A percentile compares a stretch with the other conserved stretches of the same genome.
Conservation (phyloP, 257 asterid genomes). For the Ocimum tenuiflorum region DNA sequence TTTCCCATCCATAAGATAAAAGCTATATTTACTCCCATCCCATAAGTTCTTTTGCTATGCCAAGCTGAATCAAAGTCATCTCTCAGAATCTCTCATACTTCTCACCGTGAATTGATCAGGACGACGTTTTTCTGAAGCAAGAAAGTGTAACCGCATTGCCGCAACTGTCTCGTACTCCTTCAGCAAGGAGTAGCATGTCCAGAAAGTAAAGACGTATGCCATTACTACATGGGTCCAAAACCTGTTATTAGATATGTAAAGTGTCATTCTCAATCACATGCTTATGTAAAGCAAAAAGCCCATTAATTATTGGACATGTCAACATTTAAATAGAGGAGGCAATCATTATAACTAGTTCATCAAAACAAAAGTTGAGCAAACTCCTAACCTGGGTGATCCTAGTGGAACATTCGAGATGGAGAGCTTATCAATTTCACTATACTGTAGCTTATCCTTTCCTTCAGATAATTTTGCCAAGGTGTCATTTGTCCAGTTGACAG, state of each 20-base stretch:
- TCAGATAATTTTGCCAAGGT: conserved; percentile 39
- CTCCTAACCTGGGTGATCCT: conserved; percentile 60
- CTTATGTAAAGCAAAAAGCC: conserved; percentile 11
- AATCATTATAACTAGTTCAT: not conserved
- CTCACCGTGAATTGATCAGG: conserved; percentile 89
- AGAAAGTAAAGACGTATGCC: conserved; percentile 79
- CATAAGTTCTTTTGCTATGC: no score
- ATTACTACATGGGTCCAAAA: conserved; percentile 84
- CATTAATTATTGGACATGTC: not conserved
- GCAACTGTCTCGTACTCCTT: conserved; percentile 74
- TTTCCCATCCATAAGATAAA: no score
- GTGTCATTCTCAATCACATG: conserved; percentile 12
- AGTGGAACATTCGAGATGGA: conserved; percentile 83
- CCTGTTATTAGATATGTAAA: conserved; percentile 38
- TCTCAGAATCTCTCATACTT: not conserved
- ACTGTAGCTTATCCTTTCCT: conserved; percentile 28
- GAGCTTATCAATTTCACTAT: conserved; percentile 74
- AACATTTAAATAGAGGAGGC: not conserved
- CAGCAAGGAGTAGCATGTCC: conserved; percentile 72
- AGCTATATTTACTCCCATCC: no score
- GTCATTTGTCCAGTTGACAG: conserved; percentile 91
- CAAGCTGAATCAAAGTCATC: not conserved
- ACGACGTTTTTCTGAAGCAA: conserved; percentile 81
- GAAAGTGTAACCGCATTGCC: conserved; percentile 79
- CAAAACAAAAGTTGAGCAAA: not conserved